These are phyloP conservation scores for Prunus dulcis DNA, from an alignment of 306 rosid species.

Conservation along the genomic window DNA sequence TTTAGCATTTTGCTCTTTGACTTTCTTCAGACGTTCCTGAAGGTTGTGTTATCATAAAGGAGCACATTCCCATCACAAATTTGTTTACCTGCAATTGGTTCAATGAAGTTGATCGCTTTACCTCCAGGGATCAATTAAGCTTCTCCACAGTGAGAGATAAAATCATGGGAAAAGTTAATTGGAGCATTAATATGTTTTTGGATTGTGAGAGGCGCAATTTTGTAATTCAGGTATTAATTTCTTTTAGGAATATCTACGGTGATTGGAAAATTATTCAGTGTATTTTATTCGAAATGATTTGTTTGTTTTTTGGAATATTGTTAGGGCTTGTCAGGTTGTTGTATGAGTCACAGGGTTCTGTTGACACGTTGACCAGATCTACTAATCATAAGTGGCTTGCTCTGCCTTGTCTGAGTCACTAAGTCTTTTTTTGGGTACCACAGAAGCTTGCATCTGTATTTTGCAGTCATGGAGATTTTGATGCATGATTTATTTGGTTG, in stretches of 20 bases:
- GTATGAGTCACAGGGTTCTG: neutral
- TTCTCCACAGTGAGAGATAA: slow-evolving; percentile 89
- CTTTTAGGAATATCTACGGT: neutral
- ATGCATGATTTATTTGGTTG: neutral
- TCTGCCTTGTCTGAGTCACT: neutral
- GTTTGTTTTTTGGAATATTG: neutral
- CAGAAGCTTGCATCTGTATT: neutral
- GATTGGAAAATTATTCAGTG: neutral
- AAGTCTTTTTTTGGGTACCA: neutral
- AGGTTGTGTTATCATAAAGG: slow-evolving; percentile 90
- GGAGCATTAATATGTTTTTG: slow-evolving; percentile 82
- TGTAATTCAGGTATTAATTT: slow-evolving; percentile 71
- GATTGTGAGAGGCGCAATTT: slow-evolving; percentile 97
- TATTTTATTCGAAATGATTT: neutral
- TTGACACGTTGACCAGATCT: neutral
- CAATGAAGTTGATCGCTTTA: slow-evolving; percentile 95
- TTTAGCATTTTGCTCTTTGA: slow-evolving; percentile 19
- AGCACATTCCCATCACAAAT: slow-evolving; percentile 89
- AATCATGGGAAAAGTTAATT: slow-evolving; percentile 65
- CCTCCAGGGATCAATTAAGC: slow-evolving; percentile 95
- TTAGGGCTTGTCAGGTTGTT: neutral
- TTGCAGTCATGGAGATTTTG: neutral
- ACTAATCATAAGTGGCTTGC: no score
- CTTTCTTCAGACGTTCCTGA: slow-evolving; percentile 89
- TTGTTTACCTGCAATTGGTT: slow-evolving; percentile 96